Base-by-base conservation (phyloP, 768 basidiomycete species). In the Kwoniella mangroviensis region DNA sequence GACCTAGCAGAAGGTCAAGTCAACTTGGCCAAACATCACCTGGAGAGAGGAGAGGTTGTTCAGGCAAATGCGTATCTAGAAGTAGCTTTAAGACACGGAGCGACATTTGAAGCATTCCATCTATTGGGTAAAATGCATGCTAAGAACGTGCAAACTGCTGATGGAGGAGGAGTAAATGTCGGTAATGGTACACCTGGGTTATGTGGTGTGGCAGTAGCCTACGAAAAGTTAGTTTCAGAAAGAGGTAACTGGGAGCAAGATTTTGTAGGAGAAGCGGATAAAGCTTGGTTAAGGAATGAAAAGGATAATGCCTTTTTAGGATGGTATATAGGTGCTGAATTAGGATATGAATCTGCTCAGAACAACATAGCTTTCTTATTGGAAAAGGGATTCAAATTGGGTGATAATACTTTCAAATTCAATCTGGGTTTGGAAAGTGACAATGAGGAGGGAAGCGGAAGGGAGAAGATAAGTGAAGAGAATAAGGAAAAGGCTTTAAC, bases 241-340 rank as follows among this genome's bases (percentile, higher is more conserved):
- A 89, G 93, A 24, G 97, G 97, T 5, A 87, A 89, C n/a, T 87
- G 85, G 85, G 91, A 91, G 88, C 90, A 92, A 60, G 89, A 94
- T 75, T 86, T 92, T 60, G 79, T 97, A 28, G 86, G 88, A 43
- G 92, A 96, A 52, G 95, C 93, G 1, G 84, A 85, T 72, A 61
- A 78, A 54, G 84, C 84, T 81, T 86, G 89, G 41, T 88, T 87
- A 12, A 88, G 88, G 1, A 89, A 90, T 4, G 92, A 91, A 41
- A 90, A 89, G 78, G 90, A 93, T 73, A 87, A 88, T 63, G 96
- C 96, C 2, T 89, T 98, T 84, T 84, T 98, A 41, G 90, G 91
- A 58, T 99, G 97, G 93, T 93, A 90, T 91, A 88, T 97, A 61
- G 93, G 94, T 41, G 93, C 93, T 10, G 97, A 99, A 84, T 85